A percentile compares a stretch with the other conserved stretches of the same genome.
These are phyloP conservation scores for Camellia lanceoleosa DNA, from an alignment of 148 eudicot species.

Conservation along the genomic window DNA sequence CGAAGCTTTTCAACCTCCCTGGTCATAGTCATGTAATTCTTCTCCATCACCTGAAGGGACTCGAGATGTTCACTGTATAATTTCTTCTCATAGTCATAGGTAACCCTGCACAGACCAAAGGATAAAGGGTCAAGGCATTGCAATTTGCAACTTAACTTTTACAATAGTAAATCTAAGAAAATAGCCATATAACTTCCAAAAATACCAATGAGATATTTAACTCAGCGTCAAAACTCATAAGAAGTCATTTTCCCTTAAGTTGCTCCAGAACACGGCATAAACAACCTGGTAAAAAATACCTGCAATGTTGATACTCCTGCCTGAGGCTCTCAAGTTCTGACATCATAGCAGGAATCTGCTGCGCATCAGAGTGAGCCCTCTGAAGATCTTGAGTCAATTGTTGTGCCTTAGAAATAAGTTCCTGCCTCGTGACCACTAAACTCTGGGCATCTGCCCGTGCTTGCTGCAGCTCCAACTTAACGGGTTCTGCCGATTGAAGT, in stretches of 20 bases:
- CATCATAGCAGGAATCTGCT: conserved; percentile 70
- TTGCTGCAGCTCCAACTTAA: conserved; percentile 77
- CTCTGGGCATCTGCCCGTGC: conserved; percentile 81
- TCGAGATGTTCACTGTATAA: conserved; percentile 84
- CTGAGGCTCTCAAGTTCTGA: conserved; percentile 74
- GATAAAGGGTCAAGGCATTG: background rate
- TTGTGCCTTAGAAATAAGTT: conserved; percentile 69
- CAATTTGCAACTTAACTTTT: conserved; percentile 2
- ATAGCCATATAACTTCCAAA: background rate
- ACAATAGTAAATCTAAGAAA: background rate
- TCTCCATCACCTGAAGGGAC: conserved; percentile 96
- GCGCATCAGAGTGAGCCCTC: conserved; percentile 62
- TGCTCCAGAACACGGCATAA: background rate
- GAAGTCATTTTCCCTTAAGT: background rate
- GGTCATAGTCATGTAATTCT: conserved; percentile 85
- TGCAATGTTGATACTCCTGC: conserved; percentile 91
- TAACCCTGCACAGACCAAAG: conserved; percentile 50
- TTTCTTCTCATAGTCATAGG: conserved; percentile 94
- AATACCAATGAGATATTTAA: background rate
- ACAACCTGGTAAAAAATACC: conserved; percentile 38
- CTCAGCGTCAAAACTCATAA: background rate
- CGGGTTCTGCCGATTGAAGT: conserved; percentile 55
- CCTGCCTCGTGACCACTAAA: conserved; percentile 74
- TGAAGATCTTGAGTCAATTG: conserved; percentile 63
- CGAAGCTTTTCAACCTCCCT: conserved; percentile 92